Evolutionary conservation across 495 filamentous ascomycete species (phyloP).

Genomic region (Articulospora tetracladia): DNA sequence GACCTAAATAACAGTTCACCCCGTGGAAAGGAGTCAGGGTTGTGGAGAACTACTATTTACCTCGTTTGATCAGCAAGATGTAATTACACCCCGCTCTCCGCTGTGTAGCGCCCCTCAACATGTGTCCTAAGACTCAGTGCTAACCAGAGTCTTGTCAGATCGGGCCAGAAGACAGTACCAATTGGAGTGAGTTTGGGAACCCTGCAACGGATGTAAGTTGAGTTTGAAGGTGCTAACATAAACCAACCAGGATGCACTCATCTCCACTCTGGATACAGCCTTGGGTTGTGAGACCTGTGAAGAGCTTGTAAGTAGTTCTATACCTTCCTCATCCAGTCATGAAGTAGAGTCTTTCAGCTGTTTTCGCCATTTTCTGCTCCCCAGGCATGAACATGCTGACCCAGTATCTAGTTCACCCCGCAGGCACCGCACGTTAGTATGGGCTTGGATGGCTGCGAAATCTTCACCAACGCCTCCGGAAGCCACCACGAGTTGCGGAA

Average conservation of each 20-base stretch:
- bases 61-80: slow-evolving; percentile 44
- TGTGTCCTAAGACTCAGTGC: no score
- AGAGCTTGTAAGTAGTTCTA: slow-evolving; percentile 48
- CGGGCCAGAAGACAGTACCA: no score
- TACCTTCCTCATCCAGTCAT: neutral
- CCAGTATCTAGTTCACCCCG: slow-evolving; percentile 50
- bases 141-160: no score
- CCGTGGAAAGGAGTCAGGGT: slow-evolving; percentile 40
- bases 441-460: slow-evolving; percentile 64
- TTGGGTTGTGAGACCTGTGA: slow-evolving; percentile 76
- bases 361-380: neutral
- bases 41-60: slow-evolving; percentile 71
- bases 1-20: slow-evolving; percentile 43
- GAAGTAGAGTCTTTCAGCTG: neutral
- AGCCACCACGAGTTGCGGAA: slow-evolving; percentile 74
- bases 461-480: slow-evolving; percentile 74
- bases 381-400: neutral
- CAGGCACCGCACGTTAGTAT: slow-evolving; percentile 33
- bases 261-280: slow-evolving; percentile 67
- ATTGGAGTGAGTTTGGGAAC: no score
- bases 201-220: no score
- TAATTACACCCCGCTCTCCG: neutral
- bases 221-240: no score
- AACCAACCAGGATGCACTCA: slow-evolving; percentile 59
- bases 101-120: neutral